These are phyloP conservation scores for Alternaria triticina DNA, from an alignment of 2,329 filamentous ascomycete species.

Conservation along the genomic window DNA sequence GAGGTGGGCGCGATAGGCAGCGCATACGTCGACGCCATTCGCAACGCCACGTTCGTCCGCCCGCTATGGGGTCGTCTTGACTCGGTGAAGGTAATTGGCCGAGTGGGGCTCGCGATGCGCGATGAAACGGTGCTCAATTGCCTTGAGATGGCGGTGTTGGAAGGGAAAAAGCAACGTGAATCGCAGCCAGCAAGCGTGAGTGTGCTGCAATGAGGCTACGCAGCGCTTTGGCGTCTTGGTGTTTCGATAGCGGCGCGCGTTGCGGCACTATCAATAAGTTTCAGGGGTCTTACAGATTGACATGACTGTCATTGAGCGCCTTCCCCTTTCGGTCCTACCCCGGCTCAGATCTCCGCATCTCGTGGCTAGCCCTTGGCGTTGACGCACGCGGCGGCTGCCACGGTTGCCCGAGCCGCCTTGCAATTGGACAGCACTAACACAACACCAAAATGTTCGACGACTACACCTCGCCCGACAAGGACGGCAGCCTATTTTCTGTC, in stretches of 20 bases:
- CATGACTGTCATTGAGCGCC: slow-evolving; percentile 14
- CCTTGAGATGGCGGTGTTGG: not conserved
- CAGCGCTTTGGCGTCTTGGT: slow-evolving; percentile 10
- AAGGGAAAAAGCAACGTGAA: slow-evolving; percentile 2
- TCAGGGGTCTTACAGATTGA: slow-evolving; percentile 30
- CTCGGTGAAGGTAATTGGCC: slow-evolving; percentile 10
- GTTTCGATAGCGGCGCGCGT: slow-evolving; percentile 17
- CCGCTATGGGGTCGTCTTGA: slow-evolving; percentile 25
- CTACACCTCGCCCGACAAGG: slow-evolving; percentile 32
- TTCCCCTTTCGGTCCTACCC: slow-evolving; percentile 23
- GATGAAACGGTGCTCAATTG: slow-evolving; percentile 1
- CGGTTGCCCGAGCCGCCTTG: slow-evolving; percentile 16
- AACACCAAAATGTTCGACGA: slow-evolving; percentile 38
- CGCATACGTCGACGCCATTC: slow-evolving; percentile 56
- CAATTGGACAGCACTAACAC: slow-evolving; percentile 20
- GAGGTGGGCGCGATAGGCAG: slow-evolving; percentile 46
- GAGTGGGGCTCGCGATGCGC: slow-evolving; percentile 2
- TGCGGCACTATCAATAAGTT: slow-evolving; percentile 17
- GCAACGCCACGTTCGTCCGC: slow-evolving; percentile 21
- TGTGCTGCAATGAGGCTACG: slow-evolving; percentile 11
- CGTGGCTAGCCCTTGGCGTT: slow-evolving; percentile 10
- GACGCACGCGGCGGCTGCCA: slow-evolving; percentile 18
- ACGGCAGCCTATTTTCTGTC: slow-evolving; percentile 43
- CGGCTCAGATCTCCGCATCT: slow-evolving; percentile 20
- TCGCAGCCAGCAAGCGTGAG: slow-evolving; percentile 1